Base-by-base conservation (phyloP, 768 basidiomycete genomes). In the Kwoniella dejecticola region DNA sequence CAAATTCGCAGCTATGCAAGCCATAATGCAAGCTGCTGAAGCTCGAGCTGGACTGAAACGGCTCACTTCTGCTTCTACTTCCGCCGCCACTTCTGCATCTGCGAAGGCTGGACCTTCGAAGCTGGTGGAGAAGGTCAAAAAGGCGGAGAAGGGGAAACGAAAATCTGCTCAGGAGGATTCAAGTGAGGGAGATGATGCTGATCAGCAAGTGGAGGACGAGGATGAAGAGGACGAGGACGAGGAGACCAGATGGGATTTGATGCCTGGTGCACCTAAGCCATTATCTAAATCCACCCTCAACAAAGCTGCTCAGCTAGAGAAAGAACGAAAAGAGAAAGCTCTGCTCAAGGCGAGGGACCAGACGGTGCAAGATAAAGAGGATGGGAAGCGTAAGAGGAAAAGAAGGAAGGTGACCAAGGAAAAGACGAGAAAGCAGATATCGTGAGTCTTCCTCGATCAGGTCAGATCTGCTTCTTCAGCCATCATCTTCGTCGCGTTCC, bases 21-120 rank as follows among this genome's bases (percentile, higher is more conserved):
- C 52, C 30, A 62, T 62, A 52, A 62, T 62, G 60, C 52, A 62
- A n/a, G 60, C 60, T 48, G 52, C 52, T 31, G 62, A 64, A 36
- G 31, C 54, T 33, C 41, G 63, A 27, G 63, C 57, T 13, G 49
- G 55, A 8, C 2, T 61, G 6, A 42, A 42, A 42, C 33, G 15
- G 15, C 15, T n/a, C n/a, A n/a, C 33, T 7, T 36, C 33, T 15
- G 33, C 33, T 15, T 7, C 33, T 15, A 15, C 33, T 15, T 7
- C 33, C 33, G 33, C 33, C 33, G 33, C 33, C 33, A 15, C 33
- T 7, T 36, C 33, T 11, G 15, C 19, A 24, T 27, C 41, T 2
- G 12, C 33, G n/a, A 62, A 54, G 44, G 60, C 52, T 24, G 60
- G 60, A 26, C 61, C 55, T 11, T 52, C 62, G 23, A 36, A 36